Percentiles rank a stretch among this genome's conserved stretches.
Conservation (phyloP, 2,329 filamentous ascomycete genomes). For the Colletotrichum liriopes region DNA sequence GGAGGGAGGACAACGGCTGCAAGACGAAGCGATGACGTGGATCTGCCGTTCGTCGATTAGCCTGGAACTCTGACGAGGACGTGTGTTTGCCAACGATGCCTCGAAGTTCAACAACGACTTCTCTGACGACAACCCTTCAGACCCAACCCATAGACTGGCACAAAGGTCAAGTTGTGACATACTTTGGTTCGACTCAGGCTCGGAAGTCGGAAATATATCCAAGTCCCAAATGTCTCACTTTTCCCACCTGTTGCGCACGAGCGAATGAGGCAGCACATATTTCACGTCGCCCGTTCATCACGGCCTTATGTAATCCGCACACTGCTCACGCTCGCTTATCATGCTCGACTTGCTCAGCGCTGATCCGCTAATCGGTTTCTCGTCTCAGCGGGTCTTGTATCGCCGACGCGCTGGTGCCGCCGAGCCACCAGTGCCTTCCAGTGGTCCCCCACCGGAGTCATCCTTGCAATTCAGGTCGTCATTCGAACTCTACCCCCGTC, state of each 20-base stretch:
- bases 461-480: constrained; percentile 42
- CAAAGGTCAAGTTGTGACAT: background rate
- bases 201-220: background rate
- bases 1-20: background rate
- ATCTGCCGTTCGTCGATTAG: background rate
- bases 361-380: constrained; percentile 29
- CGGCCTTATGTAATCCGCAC: background rate
- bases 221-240: constrained; percentile 1
- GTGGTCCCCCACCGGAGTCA: constrained; percentile 30
- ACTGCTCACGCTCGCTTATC: constrained; percentile 21
- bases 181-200: background rate
- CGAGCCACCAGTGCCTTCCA: constrained; percentile 13
- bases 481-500: constrained; percentile 39
- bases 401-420: constrained; percentile 32
- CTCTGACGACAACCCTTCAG: background rate
- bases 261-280: background rate
- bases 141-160: background rate
- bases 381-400: constrained; percentile 25
- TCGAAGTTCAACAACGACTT: background rate
- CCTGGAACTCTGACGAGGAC: background rate
- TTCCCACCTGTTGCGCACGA: background rate
- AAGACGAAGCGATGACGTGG: background rate
- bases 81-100: background rate
- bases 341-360: constrained; percentile 6
- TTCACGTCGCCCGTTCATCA: background rate